Evolutionary conservation across 2,329 filamentous ascomycete genomes (phyloP).

Genomic region (Trichophyton benhamiae): DNA sequence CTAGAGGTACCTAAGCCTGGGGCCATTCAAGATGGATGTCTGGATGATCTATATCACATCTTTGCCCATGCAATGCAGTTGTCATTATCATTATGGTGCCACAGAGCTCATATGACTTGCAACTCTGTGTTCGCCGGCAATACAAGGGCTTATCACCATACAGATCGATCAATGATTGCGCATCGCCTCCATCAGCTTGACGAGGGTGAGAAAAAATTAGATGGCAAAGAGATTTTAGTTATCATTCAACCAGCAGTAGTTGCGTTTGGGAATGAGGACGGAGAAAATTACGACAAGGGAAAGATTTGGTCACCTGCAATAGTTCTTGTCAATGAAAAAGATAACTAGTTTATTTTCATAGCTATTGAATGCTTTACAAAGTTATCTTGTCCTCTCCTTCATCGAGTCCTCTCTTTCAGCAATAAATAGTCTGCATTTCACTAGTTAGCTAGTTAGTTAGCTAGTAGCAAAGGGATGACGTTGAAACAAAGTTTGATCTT

Average conservation of each 20-base stretch:
- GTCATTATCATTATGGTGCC: constrained; percentile 14
- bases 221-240: constrained; percentile 12
- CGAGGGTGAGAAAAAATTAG: constrained; percentile 13
- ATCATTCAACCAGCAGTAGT: constrained; percentile 17
- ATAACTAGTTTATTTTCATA: no score
- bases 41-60: neutral
- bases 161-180: constrained; percentile 8
- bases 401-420: no score
- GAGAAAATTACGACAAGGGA: constrained; percentile 14
- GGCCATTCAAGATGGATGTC: neutral
- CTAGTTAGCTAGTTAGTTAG: no score
- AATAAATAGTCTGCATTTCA: no score
- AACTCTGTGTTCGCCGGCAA: no score
- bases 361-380: no score
- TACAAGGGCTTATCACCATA: neutral
- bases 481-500: neutral
- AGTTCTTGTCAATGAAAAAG: constrained; percentile 10
- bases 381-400: no score
- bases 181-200: constrained; percentile 16
- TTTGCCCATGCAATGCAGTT: neutral
- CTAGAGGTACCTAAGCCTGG: neutral
- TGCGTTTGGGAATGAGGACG: constrained; percentile 16
- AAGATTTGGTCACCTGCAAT: constrained; percentile 16
- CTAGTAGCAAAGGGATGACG: no score
- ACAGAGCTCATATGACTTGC: constrained; percentile 10